Conservation (phyloP, 2,329 filamentous ascomycete genomes). For the Arachnomyces sp. region DNA sequence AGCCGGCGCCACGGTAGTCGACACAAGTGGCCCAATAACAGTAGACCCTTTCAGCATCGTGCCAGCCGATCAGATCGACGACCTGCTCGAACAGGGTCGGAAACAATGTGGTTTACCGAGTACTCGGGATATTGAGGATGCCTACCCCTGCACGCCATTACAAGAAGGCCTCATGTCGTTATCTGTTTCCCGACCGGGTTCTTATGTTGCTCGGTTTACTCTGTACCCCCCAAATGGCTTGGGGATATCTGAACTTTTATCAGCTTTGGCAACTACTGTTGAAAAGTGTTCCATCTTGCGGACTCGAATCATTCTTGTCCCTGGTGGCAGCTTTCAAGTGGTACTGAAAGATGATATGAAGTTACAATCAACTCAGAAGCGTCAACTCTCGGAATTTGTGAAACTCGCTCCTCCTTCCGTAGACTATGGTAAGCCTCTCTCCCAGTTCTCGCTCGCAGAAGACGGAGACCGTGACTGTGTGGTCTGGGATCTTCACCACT, state of each 20-base stretch:
- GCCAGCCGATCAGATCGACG: too few relatives aligned
- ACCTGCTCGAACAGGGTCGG: too few relatives aligned
- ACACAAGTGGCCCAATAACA: too few relatives aligned
- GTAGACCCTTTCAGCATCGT: too few relatives aligned
- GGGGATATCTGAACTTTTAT: conserved; percentile 25
- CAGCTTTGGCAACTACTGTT: conserved; percentile 29
- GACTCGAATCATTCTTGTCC: conserved; percentile 26
- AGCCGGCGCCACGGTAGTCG: too few relatives aligned
- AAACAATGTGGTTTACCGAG: conserved; percentile 5
- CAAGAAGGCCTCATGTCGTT: conserved; percentile 34
- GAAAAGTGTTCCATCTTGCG: conserved; percentile 33
- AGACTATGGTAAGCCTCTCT: conserved; percentile 26
- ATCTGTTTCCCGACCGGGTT: conserved; percentile 25
- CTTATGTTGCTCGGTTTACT: conserved; percentile 30
- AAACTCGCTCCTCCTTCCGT: conserved; percentile 21
- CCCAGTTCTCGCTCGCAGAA: conserved; percentile 29
- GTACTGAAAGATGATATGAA: conserved; percentile 13
- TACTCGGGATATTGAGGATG: conserved; percentile 14
- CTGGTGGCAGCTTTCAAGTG: conserved; percentile 16
- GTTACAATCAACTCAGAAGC: conserved; percentile 1
- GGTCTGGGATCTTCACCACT: conserved; percentile 40
- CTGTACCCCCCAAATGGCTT: conserved; percentile 20
- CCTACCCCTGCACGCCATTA: conserved; percentile 29
- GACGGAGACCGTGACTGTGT: conserved; percentile 21
- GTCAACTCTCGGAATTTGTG: conserved; percentile 18